These are phyloP conservation scores for Candida jianshihensis DNA, from an alignment of 805 yeast species.

Conservation along the genomic window DNA sequence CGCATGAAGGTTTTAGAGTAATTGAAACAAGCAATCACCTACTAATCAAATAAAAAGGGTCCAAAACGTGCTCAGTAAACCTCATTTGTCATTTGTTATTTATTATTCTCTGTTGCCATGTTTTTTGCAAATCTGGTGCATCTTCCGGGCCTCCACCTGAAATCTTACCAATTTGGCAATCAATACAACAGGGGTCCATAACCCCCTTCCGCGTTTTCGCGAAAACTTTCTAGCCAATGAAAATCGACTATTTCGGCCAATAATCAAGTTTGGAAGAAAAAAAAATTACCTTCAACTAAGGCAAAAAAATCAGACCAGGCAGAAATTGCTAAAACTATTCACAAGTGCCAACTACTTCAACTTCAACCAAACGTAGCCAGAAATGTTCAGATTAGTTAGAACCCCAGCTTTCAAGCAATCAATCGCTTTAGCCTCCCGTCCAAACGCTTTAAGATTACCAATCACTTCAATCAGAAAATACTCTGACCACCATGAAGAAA, in stretches of 20 bases:
- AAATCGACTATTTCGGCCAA: slow-evolving; percentile 8
- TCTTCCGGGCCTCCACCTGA: too few relatives aligned
- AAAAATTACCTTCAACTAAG: slow-evolving; percentile 6
- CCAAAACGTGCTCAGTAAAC: too few relatives aligned
- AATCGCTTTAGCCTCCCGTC: slow-evolving; percentile 11
- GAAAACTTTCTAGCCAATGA: slow-evolving; percentile 6
- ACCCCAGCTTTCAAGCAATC: slow-evolving; percentile 15
- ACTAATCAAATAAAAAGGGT: too few relatives aligned
- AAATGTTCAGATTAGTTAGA: slow-evolving; percentile 16
- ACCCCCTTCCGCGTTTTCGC: neutral
- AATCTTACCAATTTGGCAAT: too few relatives aligned
- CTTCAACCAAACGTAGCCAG: neutral
- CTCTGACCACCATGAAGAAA: slow-evolving; percentile 81
- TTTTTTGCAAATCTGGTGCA: too few relatives aligned
- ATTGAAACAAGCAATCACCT: too few relatives aligned
- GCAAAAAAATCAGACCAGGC: slow-evolving; percentile 5
- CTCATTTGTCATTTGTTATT: too few relatives aligned
- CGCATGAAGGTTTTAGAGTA: too few relatives aligned
- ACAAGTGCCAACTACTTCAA: neutral
- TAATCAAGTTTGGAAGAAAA: slow-evolving; percentile 3
- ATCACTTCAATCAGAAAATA: slow-evolving; percentile 49
- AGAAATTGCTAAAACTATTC: slow-evolving; percentile 12
- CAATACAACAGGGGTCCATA: neutral
- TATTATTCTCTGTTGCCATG: too few relatives aligned
- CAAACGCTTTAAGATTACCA: slow-evolving; percentile 9